phyloP scores from a whole-genome alignment of 225 moss, liverwort and hornwort species.

The Bryoerythrophyllum caledonicum region DNA sequence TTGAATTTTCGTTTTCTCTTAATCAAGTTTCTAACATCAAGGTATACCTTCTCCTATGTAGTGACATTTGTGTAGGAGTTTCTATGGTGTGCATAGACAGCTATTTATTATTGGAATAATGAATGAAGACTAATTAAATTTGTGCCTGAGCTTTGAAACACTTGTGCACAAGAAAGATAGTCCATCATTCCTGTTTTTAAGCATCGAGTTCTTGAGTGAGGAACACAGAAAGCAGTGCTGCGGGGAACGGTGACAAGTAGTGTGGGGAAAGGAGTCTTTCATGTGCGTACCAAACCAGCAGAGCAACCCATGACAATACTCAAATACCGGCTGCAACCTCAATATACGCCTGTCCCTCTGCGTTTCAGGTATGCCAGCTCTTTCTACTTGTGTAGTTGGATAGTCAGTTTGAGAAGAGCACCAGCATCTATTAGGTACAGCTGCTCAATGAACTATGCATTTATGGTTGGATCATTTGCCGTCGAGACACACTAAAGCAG shows the following conservation, averaged over 20 bases:
- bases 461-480: background rate
- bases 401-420: conserved; percentile 5
- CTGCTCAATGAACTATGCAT: conserved; percentile 1
- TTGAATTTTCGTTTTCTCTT: conserved; percentile 86
- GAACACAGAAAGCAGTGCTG: conserved; percentile 79
- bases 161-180: background rate
- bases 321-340: conserved; percentile 86
- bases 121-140: background rate
- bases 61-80: conserved; percentile 7
- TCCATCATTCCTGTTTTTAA: conserved; percentile 10
- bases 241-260: conserved; percentile 71
- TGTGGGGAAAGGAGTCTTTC: conserved; percentile 83
- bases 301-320: conserved; percentile 78
- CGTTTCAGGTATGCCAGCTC: conserved; percentile 69
- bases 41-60: conserved; percentile 46
- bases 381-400: conserved; percentile 1
- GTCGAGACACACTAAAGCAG: background rate
- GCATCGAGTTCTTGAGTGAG: conserved; percentile 19
- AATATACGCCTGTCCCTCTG: conserved; percentile 88
- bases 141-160: background rate
- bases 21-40: conserved; percentile 76
- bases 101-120: background rate
- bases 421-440: background rate
- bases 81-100: background rate
- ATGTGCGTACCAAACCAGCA: conserved; percentile 80